Conservation (phyloP, 139 green algal genomes). For the Ostreobium quekettii region DNA sequence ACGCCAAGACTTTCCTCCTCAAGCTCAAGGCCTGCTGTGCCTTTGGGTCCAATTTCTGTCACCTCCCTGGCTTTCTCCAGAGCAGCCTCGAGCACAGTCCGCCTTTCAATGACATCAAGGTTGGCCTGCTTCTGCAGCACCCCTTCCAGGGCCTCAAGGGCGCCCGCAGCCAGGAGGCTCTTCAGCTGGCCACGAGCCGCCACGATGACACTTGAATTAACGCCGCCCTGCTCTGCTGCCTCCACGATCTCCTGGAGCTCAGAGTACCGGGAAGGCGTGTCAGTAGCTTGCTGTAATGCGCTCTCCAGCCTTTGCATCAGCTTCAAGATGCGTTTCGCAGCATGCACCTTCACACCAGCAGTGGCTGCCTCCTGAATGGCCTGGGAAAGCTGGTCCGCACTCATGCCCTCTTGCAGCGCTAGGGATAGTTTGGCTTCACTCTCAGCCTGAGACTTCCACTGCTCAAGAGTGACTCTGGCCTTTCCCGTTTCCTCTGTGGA, state of each 20-base stretch:
- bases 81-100: not conserved
- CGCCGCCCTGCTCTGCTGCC: not conserved
- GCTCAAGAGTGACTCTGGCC: slow-evolving; percentile 42
- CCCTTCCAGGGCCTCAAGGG: not conserved
- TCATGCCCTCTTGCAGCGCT: slow-evolving; percentile 35
- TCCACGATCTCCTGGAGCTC: not conserved
- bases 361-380: slow-evolving; percentile 58
- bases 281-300: slow-evolving; percentile 22
- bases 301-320: slow-evolving; percentile 62
- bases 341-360: slow-evolving; percentile 54
- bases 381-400: slow-evolving; percentile 27
- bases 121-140: not conserved
- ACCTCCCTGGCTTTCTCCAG: not conserved
- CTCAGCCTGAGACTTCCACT: slow-evolving; percentile 36
- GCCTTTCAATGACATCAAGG: not conserved
- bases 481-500: slow-evolving; percentile 29
- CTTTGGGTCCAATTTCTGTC: no score
- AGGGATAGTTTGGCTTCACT: slow-evolving; percentile 49
- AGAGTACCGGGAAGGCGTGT: not conserved
- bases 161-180: not conserved
- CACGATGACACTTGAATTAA: not conserved
- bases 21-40: no score
- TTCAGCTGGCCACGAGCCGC: not conserved
- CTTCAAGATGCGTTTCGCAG: slow-evolving; percentile 46
- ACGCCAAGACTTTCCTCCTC: no score